phyloP scores from a whole-genome alignment of 176 grass and related monocot species.

The Musa troglodytarum region DNA sequence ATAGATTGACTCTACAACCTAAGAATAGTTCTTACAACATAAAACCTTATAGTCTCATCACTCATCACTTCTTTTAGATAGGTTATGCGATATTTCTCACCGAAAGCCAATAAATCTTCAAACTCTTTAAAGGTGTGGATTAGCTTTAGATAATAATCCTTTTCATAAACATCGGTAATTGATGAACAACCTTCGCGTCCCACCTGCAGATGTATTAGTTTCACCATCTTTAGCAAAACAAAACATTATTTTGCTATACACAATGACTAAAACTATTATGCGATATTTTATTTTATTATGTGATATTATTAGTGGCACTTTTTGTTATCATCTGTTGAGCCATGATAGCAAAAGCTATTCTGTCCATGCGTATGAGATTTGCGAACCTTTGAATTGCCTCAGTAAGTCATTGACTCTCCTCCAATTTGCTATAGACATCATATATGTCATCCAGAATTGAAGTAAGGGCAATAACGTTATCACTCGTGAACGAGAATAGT shows the following conservation, averaged over 20 bases:
- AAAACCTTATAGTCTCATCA: too few species aligned
- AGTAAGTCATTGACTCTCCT: constrained; percentile 30
- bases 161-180: background rate
- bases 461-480: constrained; percentile 6
- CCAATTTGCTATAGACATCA: constrained; percentile 31
- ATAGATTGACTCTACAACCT: too few species aligned
- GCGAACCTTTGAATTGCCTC: constrained; percentile 36
- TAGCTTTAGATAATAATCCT: constrained; percentile 17
- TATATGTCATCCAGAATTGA: constrained; percentile 43
- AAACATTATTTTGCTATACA: background rate
- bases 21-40: too few species aligned
- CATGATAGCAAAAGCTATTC: background rate
- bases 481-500: background rate
- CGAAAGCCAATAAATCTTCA: constrained; percentile 13
- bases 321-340: too few species aligned
- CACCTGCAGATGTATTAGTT: background rate
- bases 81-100: constrained; percentile 21
- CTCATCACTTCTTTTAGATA: constrained; percentile 10
- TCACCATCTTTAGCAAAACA: constrained; percentile 28
- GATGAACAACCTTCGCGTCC: background rate
- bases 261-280: background rate
- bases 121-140: constrained; percentile 18
- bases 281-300: too few species aligned
- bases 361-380: background rate
- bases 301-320: too few species aligned